These are phyloP conservation scores for Vanrija sp. DNA, from an alignment of 1,284 basidiomycete species.

Conservation along the genomic window DNA sequence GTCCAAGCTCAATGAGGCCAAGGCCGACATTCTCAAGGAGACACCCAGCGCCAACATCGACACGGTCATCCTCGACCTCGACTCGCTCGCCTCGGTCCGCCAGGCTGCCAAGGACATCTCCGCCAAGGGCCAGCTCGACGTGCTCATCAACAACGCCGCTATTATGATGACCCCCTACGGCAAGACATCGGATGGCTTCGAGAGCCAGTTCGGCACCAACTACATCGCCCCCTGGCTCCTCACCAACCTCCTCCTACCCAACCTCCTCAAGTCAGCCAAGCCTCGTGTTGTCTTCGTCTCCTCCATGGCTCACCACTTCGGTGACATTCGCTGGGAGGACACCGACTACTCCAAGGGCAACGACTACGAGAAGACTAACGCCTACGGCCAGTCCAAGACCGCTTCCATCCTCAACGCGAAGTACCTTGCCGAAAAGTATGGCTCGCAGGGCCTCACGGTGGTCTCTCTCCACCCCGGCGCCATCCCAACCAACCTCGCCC, in stretches of 20 bases:
- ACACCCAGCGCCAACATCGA: constrained; percentile 3
- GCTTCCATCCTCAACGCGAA: constrained; percentile 12
- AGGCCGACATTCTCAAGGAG: constrained; percentile 7
- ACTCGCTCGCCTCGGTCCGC: constrained; percentile 10
- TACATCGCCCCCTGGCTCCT: constrained; percentile 34
- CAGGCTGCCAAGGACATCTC: constrained; percentile 10
- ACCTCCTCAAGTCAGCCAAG: constrained; percentile 1
- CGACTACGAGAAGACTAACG: constrained; percentile 6
- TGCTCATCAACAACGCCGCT: constrained; percentile 35
- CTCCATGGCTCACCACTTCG: constrained; percentile 4
- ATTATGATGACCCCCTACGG: constrained; percentile 23
- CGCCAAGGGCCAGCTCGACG: constrained; percentile 12
- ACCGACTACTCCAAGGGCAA: constrained; percentile 7
- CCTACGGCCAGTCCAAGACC: constrained; percentile 22
- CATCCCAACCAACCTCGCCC: constrained; percentile 7
- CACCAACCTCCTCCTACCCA: constrained; percentile 18
- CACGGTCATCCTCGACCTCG: constrained; percentile 13
- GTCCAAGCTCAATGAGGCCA: constrained; percentile 12
- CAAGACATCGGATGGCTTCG: constrained; percentile 31
- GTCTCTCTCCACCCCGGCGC: constrained; percentile 10
- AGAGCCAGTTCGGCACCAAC: constrained; percentile 34
- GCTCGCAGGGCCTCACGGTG: constrained; percentile 8
- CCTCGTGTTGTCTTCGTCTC: constrained; percentile 22
- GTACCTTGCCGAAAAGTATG: constrained; percentile 9
- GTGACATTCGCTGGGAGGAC: constrained; percentile 17